phyloP scores from a whole-genome alignment of 2,329 filamentous ascomycete genomes.

The Fusarium poae region DNA sequence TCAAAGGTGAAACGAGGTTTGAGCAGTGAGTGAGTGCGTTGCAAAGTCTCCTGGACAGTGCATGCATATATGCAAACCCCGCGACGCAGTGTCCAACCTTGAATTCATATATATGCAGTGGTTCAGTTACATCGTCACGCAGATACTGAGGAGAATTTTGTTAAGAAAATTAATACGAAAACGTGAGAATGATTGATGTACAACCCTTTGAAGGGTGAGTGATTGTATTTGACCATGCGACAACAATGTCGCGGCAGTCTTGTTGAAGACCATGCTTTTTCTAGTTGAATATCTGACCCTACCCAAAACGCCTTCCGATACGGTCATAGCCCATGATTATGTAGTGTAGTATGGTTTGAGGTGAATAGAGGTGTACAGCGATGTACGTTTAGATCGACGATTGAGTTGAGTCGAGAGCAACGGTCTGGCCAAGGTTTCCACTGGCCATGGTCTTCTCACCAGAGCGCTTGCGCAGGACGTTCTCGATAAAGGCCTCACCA shows the following conservation, averaged over 20 bases:
- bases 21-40: constrained; percentile 16
- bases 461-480: constrained; percentile 88
- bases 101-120: constrained; percentile 11
- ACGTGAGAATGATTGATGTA: constrained; percentile 12
- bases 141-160: constrained; percentile 3
- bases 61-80: constrained; percentile 1
- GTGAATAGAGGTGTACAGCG: constrained; percentile 18
- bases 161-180: not conserved
- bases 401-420: constrained; percentile 54
- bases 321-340: constrained; percentile 46
- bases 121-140: constrained; percentile 19
- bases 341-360: constrained; percentile 33
- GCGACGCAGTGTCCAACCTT: constrained; percentile 18
- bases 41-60: constrained; percentile 6
- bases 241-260: constrained; percentile 28
- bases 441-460: constrained; percentile 57
- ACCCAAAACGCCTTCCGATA: constrained; percentile 48
- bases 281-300: constrained; percentile 48
- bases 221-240: constrained; percentile 35
- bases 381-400: constrained; percentile 39
- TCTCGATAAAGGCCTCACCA: constrained; percentile 98
- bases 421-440: constrained; percentile 55
- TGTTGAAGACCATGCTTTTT: constrained; percentile 51
- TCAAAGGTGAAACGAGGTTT: constrained; percentile 27
- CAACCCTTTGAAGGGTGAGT: constrained; percentile 21